Evolutionary conservation across 1,284 basidiomycete genomes (phyloP), one percentile per base, ranked within the genome.

Genomic region (Gymnopus androsaceus): DNA sequence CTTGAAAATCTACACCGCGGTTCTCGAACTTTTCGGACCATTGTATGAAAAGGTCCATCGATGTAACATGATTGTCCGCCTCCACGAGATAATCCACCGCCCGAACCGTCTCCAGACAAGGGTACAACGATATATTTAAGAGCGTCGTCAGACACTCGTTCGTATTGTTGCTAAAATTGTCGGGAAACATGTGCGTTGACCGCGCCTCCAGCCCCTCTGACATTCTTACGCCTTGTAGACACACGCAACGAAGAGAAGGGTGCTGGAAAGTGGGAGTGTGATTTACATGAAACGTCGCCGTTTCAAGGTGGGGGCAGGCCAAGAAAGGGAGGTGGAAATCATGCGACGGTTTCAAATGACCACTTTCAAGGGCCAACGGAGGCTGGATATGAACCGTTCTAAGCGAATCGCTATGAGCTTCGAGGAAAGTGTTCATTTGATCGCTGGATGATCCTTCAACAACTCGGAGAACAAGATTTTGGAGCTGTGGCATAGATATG

Each of bases 1-100:
- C 81, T 60, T 81, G 68, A 58, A 82, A 72, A 57, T 80, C 74
- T 51, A 82, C 69, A 14, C 76, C 79, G 34, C 72, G 69, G 47
- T 67, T 72, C 69, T 80, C 78, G 59, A 81, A 81, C 53, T 67
- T 71, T 63, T 81, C 78, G 28, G 75, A 73, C 80, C 80, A 82
- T 75, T 77, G 78, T 38, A 81, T 78, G 61, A 81, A 81, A 21
- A 80, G 67, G 54, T 81, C 77, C 66, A 73, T 75, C 54, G 76
- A 72, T 47, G 74, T 59, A 19, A 9, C 15, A 63, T 82, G 77
- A 58, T 77, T 79, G 63, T 88, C 85, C 28, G 71, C 67, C 64
- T 88, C 85, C 28, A 71, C 67, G 67, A 87, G 66, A 66, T 87
- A 89, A 2, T 73, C 72, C 66, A 78, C 69, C 27, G 75, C 79